Percentiles rank a stretch among this genome's conserved stretches.
Evolutionary conservation across 73 alveolate genomes (phyloP).

Genomic region (Paramecium sexaurelia): DNA sequence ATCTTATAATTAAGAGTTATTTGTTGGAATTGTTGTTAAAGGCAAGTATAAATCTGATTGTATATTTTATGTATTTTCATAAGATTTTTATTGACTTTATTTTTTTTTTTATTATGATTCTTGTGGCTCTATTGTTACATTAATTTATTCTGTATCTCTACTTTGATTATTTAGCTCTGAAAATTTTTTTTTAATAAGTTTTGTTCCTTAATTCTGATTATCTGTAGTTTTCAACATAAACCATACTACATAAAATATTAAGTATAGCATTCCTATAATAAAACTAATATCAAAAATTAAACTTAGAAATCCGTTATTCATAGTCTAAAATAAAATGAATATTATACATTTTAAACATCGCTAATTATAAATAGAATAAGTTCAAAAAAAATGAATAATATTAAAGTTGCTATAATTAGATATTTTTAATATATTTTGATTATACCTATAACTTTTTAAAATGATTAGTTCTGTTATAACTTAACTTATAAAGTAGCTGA

Average conservation of each 20-base stretch:
- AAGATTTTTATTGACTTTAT: background rate
- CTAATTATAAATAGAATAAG: background rate
- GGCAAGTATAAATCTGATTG: background rate
- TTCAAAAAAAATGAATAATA: background rate
- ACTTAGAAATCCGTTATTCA: slow-evolving; percentile 16
- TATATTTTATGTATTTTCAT: no score
- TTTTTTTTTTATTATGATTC: background rate
- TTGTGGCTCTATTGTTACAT: background rate
- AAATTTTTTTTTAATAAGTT: background rate
- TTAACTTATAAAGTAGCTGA: background rate
- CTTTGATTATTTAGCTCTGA: background rate
- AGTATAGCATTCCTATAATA: background rate
- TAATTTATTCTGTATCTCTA: background rate
- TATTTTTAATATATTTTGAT: background rate
- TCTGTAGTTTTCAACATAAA: slow-evolving; percentile 14
- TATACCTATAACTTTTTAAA: background rate
- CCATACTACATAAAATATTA: background rate
- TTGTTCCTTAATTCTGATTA: background rate
- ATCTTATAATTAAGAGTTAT: background rate
- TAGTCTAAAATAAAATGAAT: background rate
- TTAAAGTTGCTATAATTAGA: background rate
- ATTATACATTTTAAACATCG: background rate
- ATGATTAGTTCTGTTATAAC: background rate
- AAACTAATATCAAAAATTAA: background rate
- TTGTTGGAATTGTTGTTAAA: background rate